These are phyloP conservation scores for Glycine latifolia DNA, from an alignment of 306 rosid genomes.

Conservation along the genomic window DNA sequence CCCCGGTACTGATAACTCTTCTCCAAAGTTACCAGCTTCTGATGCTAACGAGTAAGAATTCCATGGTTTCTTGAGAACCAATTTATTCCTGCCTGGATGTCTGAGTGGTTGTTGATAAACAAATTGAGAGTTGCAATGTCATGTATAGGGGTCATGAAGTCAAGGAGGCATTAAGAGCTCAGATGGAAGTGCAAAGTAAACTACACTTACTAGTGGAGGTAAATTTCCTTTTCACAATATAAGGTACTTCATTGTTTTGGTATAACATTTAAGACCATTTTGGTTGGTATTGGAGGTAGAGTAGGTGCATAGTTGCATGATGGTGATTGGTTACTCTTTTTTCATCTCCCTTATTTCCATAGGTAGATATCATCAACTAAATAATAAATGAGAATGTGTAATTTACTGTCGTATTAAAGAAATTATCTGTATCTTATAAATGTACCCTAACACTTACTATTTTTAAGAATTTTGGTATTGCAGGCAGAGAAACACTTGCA, in stretches of 20 bases:
- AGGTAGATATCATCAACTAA: slow-evolving; percentile 12
- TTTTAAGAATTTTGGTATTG: slow-evolving; percentile 45
- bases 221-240: slow-evolving; percentile 43
- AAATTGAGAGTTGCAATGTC: slow-evolving; percentile 33
- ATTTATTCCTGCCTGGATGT: slow-evolving; percentile 34
- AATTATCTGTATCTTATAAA: not conserved
- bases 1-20: slow-evolving; percentile 75
- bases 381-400: not conserved
- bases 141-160: slow-evolving; percentile 87
- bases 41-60: slow-evolving; percentile 85
- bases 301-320: slow-evolving; percentile 10
- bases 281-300: slow-evolving; percentile 32
- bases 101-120: slow-evolving; percentile 39
- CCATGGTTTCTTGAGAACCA: slow-evolving; percentile 43
- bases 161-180: slow-evolving; percentile 92
- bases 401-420: not conserved
- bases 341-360: not conserved
- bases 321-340: not conserved
- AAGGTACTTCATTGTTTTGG: slow-evolving; percentile 33
- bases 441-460: slow-evolving; percentile 43
- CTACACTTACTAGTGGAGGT: slow-evolving; percentile 96
- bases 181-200: slow-evolving; percentile 97
- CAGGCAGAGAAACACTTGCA: slow-evolving; percentile 99
- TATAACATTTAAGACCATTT: slow-evolving; percentile 24
- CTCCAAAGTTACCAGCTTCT: slow-evolving; percentile 78